Conservation (phyloP, 23 red algal species). For the Cyanidiococcus yangmingshanensis region DNA sequence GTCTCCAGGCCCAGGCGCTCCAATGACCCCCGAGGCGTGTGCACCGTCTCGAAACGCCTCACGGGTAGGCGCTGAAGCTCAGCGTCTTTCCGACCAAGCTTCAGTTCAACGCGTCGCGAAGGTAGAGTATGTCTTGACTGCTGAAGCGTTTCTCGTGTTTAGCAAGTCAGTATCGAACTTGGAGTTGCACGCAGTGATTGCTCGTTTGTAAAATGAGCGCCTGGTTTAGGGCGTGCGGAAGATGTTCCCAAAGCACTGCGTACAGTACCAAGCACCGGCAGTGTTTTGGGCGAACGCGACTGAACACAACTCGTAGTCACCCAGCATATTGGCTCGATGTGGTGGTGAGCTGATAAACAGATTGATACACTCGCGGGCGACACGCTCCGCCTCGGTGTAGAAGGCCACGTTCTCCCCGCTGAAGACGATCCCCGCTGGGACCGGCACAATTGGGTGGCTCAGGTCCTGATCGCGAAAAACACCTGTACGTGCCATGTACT, state of each 20-base stretch:
- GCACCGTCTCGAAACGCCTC: too few relatives aligned
- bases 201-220: too few relatives aligned
- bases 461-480: slow-evolving; percentile 17
- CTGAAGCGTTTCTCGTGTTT: too few relatives aligned
- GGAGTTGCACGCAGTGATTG: too few relatives aligned
- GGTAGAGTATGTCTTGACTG: too few relatives aligned
- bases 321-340: slow-evolving; percentile 16
- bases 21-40: too few relatives aligned
- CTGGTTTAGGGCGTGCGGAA: slow-evolving; percentile 4
- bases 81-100: too few relatives aligned
- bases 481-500: slow-evolving; percentile 18
- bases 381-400: neutral
- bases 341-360: slow-evolving; percentile 9
- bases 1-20: too few relatives aligned
- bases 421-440: slow-evolving; percentile 1
- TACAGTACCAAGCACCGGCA: slow-evolving; percentile 16
- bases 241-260: slow-evolving; percentile 10
- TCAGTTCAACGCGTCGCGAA: too few relatives aligned
- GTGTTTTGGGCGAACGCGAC: slow-evolving; percentile 13
- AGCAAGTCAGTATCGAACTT: too few relatives aligned
- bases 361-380: slow-evolving; percentile 14
- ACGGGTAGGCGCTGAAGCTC: too few relatives aligned
- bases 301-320: slow-evolving; percentile 6
- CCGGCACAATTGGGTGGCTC: slow-evolving; percentile 5
- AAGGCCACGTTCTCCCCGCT: slow-evolving; percentile 12